Conservation (phyloP, 768 basidiomycete genomes). For the Amanita subjunquillea region DNA sequence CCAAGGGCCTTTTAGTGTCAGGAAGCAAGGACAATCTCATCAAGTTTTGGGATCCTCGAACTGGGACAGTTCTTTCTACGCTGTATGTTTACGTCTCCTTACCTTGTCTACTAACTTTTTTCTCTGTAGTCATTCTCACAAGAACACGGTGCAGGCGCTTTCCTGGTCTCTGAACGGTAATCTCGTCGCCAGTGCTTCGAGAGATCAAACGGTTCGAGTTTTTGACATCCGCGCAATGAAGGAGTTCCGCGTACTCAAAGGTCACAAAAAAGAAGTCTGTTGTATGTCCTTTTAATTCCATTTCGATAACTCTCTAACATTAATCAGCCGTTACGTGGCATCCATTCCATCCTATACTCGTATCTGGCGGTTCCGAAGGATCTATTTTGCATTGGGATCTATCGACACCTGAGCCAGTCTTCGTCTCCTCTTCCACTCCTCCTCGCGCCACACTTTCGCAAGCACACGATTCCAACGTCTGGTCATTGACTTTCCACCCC, state of each 20-base stretch:
- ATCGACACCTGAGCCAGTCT: slow-evolving; percentile 43
- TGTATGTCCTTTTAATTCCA: slow-evolving; percentile 41
- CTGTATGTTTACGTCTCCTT: slow-evolving; percentile 41
- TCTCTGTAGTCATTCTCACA: slow-evolving; percentile 75
- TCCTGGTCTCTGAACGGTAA: slow-evolving; percentile 94
- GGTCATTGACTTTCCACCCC: slow-evolving; percentile 92
- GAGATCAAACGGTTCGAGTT: slow-evolving; percentile 90
- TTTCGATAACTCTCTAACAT: background rate
- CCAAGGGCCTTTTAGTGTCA: slow-evolving; percentile 88
- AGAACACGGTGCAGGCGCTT: slow-evolving; percentile 91
- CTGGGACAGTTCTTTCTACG: slow-evolving; percentile 82
- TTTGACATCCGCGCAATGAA: slow-evolving; percentile 99
- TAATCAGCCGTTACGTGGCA: slow-evolving; percentile 86
- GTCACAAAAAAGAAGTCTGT: slow-evolving; percentile 98
- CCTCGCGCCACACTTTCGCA: slow-evolving; percentile 85
- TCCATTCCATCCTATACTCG: slow-evolving; percentile 84
- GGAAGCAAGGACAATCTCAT: slow-evolving; percentile 98
- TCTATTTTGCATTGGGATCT: slow-evolving; percentile 93
- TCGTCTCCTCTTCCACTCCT: slow-evolving; percentile 30
- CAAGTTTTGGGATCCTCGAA: slow-evolving; percentile 99
- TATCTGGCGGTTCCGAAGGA: slow-evolving; percentile 92
- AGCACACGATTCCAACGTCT: slow-evolving; percentile 97
- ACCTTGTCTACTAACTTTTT: background rate
- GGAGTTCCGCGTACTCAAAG: slow-evolving; percentile 83
- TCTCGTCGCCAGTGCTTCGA: slow-evolving; percentile 86